phyloP scores from a whole-genome alignment of 1,284 basidiomycete genomes.

The Fomitiporia mediterranea region DNA sequence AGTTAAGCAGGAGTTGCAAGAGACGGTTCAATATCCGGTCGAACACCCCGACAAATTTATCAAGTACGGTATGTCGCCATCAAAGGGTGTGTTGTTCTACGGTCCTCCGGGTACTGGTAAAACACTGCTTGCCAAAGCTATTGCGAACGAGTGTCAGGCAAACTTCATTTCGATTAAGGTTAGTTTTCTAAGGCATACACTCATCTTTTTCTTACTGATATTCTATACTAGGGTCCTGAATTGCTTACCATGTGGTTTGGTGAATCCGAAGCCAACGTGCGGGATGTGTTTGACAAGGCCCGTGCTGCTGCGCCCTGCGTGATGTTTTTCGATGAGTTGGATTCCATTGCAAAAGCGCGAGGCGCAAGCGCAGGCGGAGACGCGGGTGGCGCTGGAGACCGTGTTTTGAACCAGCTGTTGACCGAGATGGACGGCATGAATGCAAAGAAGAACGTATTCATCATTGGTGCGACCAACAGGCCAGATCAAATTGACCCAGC shows the following conservation, averaged over 20 bases:
- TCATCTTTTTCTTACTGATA: slow-evolving; percentile 10
- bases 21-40: slow-evolving; percentile 99
- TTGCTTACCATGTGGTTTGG: slow-evolving; percentile 99
- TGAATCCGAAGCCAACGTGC: slow-evolving; percentile 99
- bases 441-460: slow-evolving; percentile 98
- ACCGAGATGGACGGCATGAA: slow-evolving; percentile 99
- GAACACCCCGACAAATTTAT: slow-evolving; percentile 99
- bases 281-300: slow-evolving; percentile 99
- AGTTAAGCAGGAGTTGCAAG: slow-evolving; percentile 98
- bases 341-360: slow-evolving; percentile 97
- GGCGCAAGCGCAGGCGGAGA: slow-evolving; percentile 77
- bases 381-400: slow-evolving; percentile 93
- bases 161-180: slow-evolving; percentile 97
- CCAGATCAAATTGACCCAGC: slow-evolving; percentile 99
- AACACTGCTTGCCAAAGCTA: slow-evolving; percentile 92
- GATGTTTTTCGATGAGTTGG: slow-evolving; percentile 99
- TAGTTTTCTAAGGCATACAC: slow-evolving; percentile 17
- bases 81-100: slow-evolving; percentile 97
- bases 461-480: slow-evolving; percentile 97
- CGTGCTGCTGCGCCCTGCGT: slow-evolving; percentile 98
- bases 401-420: slow-evolving; percentile 94
- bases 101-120: slow-evolving; percentile 97
- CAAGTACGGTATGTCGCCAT: slow-evolving; percentile 99
- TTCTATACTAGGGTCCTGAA: slow-evolving; percentile 77
- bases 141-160: slow-evolving; percentile 99